phyloP scores from a whole-genome alignment of 176 grass and related monocot species.

The Ensete glaucum region DNA sequence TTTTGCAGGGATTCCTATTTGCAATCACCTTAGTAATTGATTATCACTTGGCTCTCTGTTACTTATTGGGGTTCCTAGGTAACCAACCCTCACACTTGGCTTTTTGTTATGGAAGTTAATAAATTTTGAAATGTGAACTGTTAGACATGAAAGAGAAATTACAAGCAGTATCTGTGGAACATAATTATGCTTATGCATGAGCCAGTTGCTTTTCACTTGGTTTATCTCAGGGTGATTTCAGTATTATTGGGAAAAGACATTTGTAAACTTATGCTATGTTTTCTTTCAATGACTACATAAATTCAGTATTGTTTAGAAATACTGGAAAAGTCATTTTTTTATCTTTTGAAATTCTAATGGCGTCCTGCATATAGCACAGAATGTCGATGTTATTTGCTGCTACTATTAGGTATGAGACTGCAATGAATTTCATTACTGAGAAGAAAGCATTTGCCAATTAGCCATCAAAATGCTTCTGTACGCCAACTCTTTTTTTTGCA shows the following conservation, averaged over 20 bases:
- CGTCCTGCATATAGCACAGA: no score
- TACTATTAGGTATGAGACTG: no score
- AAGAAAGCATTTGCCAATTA: no score
- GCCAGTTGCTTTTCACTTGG: not conserved
- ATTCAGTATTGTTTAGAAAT: no score
- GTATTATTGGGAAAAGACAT: not conserved
- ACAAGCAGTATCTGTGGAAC: not conserved
- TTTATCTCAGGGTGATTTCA: not conserved
- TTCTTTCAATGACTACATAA: no score
- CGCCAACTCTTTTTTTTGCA: no score
- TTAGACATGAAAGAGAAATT: not conserved
- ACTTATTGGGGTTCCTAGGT: conserved; percentile 81
- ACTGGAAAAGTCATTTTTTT: no score
- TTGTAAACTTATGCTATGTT: not conserved
- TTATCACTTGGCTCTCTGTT: conserved; percentile 60
- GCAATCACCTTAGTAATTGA: conserved; percentile 61
- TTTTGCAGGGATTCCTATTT: conserved; percentile 64
- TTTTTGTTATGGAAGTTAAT: not conserved
- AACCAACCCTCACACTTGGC: conserved; percentile 23
- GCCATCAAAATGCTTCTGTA: no score
- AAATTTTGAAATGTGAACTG: not conserved
- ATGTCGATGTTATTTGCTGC: no score
- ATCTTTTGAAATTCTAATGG: no score
- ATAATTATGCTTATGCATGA: not conserved
- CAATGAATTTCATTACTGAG: no score